Evolutionary conservation across 352 stramenopile species (phyloP).

Genomic region (Phytophthora aleatoria): DNA sequence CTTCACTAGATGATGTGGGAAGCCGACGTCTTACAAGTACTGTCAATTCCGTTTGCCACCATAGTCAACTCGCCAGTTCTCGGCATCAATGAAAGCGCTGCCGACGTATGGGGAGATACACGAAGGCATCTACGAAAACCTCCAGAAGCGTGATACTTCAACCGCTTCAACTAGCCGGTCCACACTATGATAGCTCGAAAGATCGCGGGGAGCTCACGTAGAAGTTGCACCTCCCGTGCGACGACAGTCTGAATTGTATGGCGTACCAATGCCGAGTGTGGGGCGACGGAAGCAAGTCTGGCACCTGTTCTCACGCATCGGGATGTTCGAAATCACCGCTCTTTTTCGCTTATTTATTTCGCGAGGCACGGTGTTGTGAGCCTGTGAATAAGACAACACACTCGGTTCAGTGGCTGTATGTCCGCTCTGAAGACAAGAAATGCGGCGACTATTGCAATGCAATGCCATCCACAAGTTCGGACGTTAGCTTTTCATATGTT

Average conservation of each 20-base stretch:
- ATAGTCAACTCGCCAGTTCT: constrained; percentile 31
- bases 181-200: constrained; percentile 29
- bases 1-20: constrained; percentile 22
- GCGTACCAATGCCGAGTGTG: constrained; percentile 3
- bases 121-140: constrained; percentile 8
- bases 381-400: constrained; percentile 25
- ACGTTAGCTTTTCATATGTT: constrained; percentile 4
- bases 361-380: constrained; percentile 2
- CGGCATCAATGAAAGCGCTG: background rate
- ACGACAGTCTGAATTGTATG: constrained; percentile 24
- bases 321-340: constrained; percentile 26
- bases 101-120: constrained; percentile 4
- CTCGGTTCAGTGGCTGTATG: constrained; percentile 13
- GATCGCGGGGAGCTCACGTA: constrained; percentile 18
- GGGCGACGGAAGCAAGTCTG: background rate
- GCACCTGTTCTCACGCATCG: constrained; percentile 11
- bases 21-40: constrained; percentile 22
- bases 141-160: constrained; percentile 20
- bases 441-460: constrained; percentile 1
- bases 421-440: constrained; percentile 1
- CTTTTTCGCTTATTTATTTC: constrained; percentile 27
- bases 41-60: constrained; percentile 29
- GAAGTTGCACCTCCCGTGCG: constrained; percentile 12
- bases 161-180: constrained; percentile 41
- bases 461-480: background rate